Conservation (phyloP, 2,329 filamentous ascomycete genomes). For the Colletotrichum salicis region DNA sequence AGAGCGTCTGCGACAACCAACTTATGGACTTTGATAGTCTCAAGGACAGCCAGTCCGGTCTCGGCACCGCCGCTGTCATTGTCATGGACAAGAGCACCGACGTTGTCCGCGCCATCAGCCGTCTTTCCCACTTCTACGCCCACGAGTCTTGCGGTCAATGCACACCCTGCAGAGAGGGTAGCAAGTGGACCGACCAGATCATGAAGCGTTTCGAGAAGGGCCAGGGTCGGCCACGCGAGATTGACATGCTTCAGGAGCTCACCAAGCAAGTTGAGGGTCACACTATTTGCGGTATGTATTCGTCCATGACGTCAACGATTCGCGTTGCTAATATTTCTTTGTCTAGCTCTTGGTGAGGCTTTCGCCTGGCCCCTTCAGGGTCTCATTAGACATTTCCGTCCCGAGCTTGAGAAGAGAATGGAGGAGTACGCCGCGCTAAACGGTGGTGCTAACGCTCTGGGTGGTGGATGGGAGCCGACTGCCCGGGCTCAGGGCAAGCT, state of each 20-base stretch:
- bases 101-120: conserved; percentile 91
- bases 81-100: conserved; percentile 99
- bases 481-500: conserved; percentile 82
- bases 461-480: conserved; percentile 87
- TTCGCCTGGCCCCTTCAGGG: conserved; percentile 99
- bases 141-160: conserved; percentile 99
- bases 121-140: conserved; percentile 96
- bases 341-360: conserved; percentile 86
- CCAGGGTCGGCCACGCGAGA: conserved; percentile 87
- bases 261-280: conserved; percentile 99
- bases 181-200: conserved; percentile 99
- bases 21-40: conserved; percentile 99
- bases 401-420: conserved; percentile 93
- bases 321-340: conserved; percentile 42
- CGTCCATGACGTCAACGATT: conserved; percentile 15
- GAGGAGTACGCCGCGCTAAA: conserved; percentile 78
- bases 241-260: conserved; percentile 99
- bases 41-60: conserved; percentile 97
- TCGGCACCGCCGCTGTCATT: conserved; percentile 96
- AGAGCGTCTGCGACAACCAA: conserved; percentile 89
- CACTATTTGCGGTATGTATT: conserved; percentile 87
- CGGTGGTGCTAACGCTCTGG: conserved; percentile 76
- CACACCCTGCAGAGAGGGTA: conserved; percentile 98
- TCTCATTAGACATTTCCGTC: conserved; percentile 97
- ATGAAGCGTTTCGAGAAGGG: conserved; percentile 97